Base-by-base conservation (phyloP, 2,329 filamentous ascomycete species). In the Fusarium sp. region DNA sequence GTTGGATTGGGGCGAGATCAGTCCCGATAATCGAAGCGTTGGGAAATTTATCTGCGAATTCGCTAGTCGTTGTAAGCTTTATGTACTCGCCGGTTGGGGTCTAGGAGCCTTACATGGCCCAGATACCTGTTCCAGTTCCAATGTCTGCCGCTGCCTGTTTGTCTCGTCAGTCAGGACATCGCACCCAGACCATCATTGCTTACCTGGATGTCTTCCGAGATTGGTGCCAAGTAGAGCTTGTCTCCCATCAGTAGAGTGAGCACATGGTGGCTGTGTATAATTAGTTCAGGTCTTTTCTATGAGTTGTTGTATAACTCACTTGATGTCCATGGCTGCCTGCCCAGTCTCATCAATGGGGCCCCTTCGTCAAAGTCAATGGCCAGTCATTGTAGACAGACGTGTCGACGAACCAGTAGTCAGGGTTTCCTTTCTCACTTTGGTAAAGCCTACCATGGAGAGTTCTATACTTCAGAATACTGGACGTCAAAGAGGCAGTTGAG, bases 71-170 rank as follows among this genome's bases (percentile, higher is more conserved):
- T 13, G 7, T 65, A 0, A 66, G 32, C 18, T n/a, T 5, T 3
- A 2, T 1, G 22, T n/a, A 9, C 7, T 11, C 3, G 2, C 0
- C 5, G 10, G 0, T 6, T 2, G 16, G 3, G 0, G 0, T 2
- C 6, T 1, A 1, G 12, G 14, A 13, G 1, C 2, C 30, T 12
- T 40, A 66, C 63, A 66, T 49, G 1, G 61, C 63, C 61, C 63
- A 66, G 9, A 66, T 61, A 7, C 63, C 61, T 37, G 55, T 67
- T 29, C 49, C 63, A 0, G 56, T 67, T 8, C 49, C 56, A 20
- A 67, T 47, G 4, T 66, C 61, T 3, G 27, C n/a, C 0, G 22
- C 48, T 6, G n/a, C 32, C 61, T 66, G 22, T 18, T 3, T 14
- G 4, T 29, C 6, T 6, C 4, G 24, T 1, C 6, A 40, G 20